Evolutionary conservation across 148 eudicot genomes (phyloP), one percentile per base, ranked within the genome.

Genomic region (Silene conica): DNA sequence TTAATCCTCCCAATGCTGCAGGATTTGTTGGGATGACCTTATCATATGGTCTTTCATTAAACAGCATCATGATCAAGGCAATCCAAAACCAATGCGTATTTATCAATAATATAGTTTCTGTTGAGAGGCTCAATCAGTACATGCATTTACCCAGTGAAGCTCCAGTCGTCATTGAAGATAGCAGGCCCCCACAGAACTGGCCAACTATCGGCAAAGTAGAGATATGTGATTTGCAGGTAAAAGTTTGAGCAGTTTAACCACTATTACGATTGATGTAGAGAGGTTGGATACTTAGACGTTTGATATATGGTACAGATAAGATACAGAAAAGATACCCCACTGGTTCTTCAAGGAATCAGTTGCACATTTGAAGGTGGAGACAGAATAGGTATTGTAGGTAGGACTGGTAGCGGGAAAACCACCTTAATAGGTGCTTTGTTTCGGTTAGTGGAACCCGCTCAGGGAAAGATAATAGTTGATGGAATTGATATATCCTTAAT

Each of bases 1-100:
- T 45, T 38, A 18, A 41, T 26, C 18, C 26, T 8, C 34, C 31
- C 19, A 15, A 28, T 61, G 9, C 63, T 84, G 83, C 91, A 93
- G 98, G 98, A 72, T 91, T 89, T 75, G 85, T 93, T 43, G 98
- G 98, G 50, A 89, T 93, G 97, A 92, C 98, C 34, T 73, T 93
- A 69, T 87, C 98, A 43, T 91, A 93, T 75, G 98, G 98, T 71
- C 95, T 93, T 45, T 83, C 97, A 10, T 78, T 94, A 67, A 94
- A 89, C 78, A 80, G 79, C 79, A 79, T 88, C 23, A 78, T 94
- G 76, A 89, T 89, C 54, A 67, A 62, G 16, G 86, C 98, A 15
- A 87, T 93, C 56, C 93, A 93, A 79, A 79, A 86, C 67, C 97
- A 93, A 72, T 93, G 98, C 83, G 80, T 74, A 54, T 69, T 91